Percentiles rank a stretch among this genome's conserved stretches.
Evolutionary conservation across 73 alveolate genomes (phyloP).

Genomic region (Paramecium tetraurelia): DNA sequence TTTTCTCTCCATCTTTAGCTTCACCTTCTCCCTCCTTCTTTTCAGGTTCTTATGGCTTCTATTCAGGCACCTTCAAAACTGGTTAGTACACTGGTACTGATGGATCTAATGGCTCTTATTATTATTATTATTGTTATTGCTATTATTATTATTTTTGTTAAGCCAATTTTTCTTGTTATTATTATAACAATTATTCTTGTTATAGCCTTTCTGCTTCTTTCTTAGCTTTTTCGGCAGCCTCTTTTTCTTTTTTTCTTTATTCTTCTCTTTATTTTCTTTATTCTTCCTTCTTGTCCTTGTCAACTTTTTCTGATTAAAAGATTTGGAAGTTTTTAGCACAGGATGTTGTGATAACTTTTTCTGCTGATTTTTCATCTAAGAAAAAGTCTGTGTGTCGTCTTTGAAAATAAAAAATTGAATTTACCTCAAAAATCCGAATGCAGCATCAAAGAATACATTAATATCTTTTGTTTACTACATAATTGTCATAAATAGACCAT

Average conservation of each 20-base stretch:
- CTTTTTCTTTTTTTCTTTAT: constrained; percentile 67
- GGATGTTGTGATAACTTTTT: constrained; percentile 57
- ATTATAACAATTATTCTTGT: background rate
- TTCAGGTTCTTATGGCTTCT: constrained; percentile 75
- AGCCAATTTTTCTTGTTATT: constrained; percentile 69
- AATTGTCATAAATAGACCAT: constrained; percentile 94
- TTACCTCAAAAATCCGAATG: constrained; percentile 83
- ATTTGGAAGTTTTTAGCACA: constrained; percentile 64
- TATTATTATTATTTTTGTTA: constrained; percentile 70
- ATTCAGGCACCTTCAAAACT: constrained; percentile 60
- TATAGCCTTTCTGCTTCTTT: constrained; percentile 1
- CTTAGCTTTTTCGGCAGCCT: constrained; percentile 64
- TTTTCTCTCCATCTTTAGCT: constrained; percentile 60
- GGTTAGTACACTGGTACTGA: constrained; percentile 63
- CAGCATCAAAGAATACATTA: constrained; percentile 84
- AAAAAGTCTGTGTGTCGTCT: constrained; percentile 94
- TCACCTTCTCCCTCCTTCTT: constrained; percentile 72
- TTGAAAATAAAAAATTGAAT: background rate
- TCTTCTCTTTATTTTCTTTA: constrained; percentile 73
- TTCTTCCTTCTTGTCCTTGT: constrained; percentile 79
- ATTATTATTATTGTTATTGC: constrained; percentile 61
- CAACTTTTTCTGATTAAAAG: constrained; percentile 66
- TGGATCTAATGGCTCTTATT: constrained; percentile 42
- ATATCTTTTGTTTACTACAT: constrained; percentile 90
- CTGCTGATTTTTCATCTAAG: constrained; percentile 73